Evolutionary conservation across 768 basidiomycete species (phyloP), one percentile per base, ranked within the genome.

Genomic region (Mycena leptocephala): DNA sequence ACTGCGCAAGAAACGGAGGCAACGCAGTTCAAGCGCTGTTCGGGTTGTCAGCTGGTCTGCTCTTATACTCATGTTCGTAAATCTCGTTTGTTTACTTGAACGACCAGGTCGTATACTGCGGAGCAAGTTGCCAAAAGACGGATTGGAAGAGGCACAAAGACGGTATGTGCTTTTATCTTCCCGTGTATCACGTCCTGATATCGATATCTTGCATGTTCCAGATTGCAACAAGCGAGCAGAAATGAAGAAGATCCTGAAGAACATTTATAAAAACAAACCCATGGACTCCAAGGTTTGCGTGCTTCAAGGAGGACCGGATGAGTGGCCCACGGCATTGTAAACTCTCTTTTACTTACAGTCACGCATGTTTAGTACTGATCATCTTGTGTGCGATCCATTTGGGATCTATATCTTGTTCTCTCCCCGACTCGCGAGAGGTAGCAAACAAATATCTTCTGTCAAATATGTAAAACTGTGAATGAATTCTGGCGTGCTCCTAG

Each of bases 11-110:
- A 84, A 70, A 75, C 65, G n/a, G 43, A 66, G 35, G 76, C 79
- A 5, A 78, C 80, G 33, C 72, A 83, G 75, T 84, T 83, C 79
- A 85, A 85, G 64, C 82, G 82, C 22, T 86, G 85, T 76, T 11
- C 67, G 26, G 67, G 28, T 11, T 69, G 67, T 37, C 67, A 58
- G 1, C 51, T 24, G 56, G 68, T 69, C 22, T 48, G 64, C 26
- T 41, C 43, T 32, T 66, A 13, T 26, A 24, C 24, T 11, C 51
- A 16, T 46, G 30, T 53, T 33, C 43, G 64, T 46, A n/a, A 51
- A n/a, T 66, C 18, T 9, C 18, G 41, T 43, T 18, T 16, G 16
- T 43, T 10, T 10, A 8, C 39, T 10, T 41, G 39, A 46, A n/a
- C n/a, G n/a, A n/a, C n/a, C 18, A 83, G 78, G 80, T 78, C 14